phyloP scores from a whole-genome alignment of 2,329 filamentous ascomycete genomes.

The Chrysosporium keratinophilum region DNA sequence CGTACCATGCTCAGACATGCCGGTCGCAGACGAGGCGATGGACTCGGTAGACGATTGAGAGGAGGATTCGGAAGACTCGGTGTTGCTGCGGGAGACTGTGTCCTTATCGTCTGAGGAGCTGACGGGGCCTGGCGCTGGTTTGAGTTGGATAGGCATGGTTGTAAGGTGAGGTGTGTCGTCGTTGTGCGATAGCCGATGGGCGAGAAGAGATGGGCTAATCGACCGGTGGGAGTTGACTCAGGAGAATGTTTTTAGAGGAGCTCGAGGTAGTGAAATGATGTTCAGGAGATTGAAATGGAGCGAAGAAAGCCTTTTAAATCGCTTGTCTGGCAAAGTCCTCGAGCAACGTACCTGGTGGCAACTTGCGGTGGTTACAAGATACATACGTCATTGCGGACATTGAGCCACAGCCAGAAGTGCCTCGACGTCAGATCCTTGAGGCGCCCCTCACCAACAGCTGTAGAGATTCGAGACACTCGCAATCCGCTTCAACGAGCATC shows the following conservation, averaged over 20 bases:
- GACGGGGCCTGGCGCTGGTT: constrained; percentile 2
- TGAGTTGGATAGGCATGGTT: constrained; percentile 9
- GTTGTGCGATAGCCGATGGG: neutral
- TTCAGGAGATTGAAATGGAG: too few relatives aligned
- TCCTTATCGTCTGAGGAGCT: constrained; percentile 12
- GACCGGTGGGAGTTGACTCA: too few relatives aligned
- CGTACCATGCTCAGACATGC: neutral
- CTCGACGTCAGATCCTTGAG: neutral
- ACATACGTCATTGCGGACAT: too few relatives aligned
- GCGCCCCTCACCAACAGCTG: too few relatives aligned
- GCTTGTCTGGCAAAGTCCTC: neutral
- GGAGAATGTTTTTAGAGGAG: too few relatives aligned
- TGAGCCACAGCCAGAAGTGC: neutral
- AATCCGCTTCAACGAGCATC: too few relatives aligned
- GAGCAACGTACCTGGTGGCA: neutral
- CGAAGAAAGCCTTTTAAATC: neutral
- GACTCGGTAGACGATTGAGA: neutral
- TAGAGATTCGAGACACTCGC: too few relatives aligned
- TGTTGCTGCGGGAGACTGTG: neutral
- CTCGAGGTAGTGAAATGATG: too few relatives aligned
- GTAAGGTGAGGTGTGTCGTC: neutral
- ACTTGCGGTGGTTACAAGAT: neutral
- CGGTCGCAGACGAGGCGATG: constrained; percentile 4
- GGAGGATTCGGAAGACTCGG: constrained; percentile 1
- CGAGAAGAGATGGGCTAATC: too few relatives aligned